Conservation (phyloP, 257 asterid species). For the Solanum chmielewskii region DNA sequence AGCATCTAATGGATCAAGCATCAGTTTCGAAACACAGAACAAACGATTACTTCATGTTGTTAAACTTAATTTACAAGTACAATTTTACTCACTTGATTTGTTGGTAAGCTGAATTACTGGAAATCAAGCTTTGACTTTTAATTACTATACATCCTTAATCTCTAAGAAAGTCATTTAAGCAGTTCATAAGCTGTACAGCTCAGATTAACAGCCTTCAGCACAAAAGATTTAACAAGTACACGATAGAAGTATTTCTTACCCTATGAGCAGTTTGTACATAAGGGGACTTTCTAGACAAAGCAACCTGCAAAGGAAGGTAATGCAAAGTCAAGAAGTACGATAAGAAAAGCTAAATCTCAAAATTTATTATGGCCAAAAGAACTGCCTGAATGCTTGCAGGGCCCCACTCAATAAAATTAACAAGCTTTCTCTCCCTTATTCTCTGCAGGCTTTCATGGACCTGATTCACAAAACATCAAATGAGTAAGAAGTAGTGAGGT, state of each 20-base stretch:
- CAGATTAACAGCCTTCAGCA: neutral
- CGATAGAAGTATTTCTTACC: slow-evolving; percentile 34
- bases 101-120: neutral
- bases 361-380: neutral
- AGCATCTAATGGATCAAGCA: neutral
- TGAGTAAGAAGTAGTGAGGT: neutral
- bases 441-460: slow-evolving; percentile 98
- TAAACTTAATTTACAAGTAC: neutral
- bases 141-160: neutral
- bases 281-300: slow-evolving; percentile 97
- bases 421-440: slow-evolving; percentile 95
- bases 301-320: slow-evolving; percentile 54
- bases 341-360: neutral
- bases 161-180: neutral
- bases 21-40: neutral
- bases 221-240: neutral
- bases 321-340: neutral
- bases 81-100: neutral
- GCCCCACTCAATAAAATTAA: slow-evolving; percentile 98
- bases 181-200: neutral
- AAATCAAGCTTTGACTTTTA: neutral
- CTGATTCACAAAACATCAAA: slow-evolving; percentile 29
- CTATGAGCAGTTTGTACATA: slow-evolving; percentile 97
- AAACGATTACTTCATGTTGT: neutral
- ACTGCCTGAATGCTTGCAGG: slow-evolving; percentile 98